phyloP scores from a whole-genome alignment of 2,329 filamentous ascomycete genomes.

The Aaosphaeria arxii region DNA sequence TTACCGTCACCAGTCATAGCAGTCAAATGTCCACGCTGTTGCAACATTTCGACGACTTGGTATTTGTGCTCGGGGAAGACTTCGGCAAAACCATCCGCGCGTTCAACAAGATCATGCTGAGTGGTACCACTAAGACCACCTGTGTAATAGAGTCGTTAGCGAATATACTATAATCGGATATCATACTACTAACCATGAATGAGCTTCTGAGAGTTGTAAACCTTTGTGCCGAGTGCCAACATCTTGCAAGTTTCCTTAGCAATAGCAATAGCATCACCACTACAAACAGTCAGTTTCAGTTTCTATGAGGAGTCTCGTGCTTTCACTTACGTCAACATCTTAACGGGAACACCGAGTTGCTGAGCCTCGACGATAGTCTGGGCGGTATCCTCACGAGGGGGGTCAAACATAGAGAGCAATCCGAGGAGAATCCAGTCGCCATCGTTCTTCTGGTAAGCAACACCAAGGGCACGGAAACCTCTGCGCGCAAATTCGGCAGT shows the following conservation, averaged over 20 bases:
- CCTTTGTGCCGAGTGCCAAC: slow-evolving; percentile 74
- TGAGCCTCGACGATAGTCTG: slow-evolving; percentile 76
- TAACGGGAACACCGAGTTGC: slow-evolving; percentile 72
- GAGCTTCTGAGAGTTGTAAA: slow-evolving; percentile 76
- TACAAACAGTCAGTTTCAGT: slow-evolving; percentile 2
- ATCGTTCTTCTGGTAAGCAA: slow-evolving; percentile 74
- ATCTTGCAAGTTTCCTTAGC: slow-evolving; percentile 82
- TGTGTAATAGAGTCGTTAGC: too few species aligned
- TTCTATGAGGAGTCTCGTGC: not conserved
- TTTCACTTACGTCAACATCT: slow-evolving; percentile 64
- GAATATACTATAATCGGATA: not conserved
- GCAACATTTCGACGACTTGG: slow-evolving; percentile 72
- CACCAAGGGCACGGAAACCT: slow-evolving; percentile 78
- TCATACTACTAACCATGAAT: slow-evolving; percentile 56
- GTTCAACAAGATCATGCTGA: slow-evolving; percentile 74
- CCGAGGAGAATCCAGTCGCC: slow-evolving; percentile 71
- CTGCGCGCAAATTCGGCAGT: slow-evolving; percentile 72
- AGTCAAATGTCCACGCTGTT: slow-evolving; percentile 69
- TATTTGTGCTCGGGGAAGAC: slow-evolving; percentile 76
- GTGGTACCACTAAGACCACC: slow-evolving; percentile 67
- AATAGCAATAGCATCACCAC: slow-evolving; percentile 73
- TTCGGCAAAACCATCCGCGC: slow-evolving; percentile 70
- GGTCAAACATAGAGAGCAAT: slow-evolving; percentile 78
- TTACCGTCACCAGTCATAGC: slow-evolving; percentile 71
- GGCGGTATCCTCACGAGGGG: slow-evolving; percentile 74